These are phyloP conservation scores for Aspergillus costaricaensis DNA, from an alignment of 2,329 filamentous ascomycete genomes.

Conservation along the genomic window DNA sequence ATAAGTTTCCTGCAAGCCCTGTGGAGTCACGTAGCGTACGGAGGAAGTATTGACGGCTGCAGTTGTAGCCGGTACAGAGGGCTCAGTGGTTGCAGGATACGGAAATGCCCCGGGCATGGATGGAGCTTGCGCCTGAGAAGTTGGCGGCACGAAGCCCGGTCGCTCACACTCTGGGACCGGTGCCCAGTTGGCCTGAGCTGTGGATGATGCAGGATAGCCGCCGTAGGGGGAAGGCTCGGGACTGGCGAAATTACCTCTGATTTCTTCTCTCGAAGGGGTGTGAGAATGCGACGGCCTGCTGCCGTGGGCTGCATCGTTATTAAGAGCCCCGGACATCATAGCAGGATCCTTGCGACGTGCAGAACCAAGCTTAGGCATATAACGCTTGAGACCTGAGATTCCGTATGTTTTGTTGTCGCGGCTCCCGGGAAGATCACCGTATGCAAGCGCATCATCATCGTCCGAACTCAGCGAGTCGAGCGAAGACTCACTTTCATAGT, in stretches of 20 bases:
- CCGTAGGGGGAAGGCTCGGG: constrained; percentile 28
- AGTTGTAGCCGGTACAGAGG: constrained; percentile 21
- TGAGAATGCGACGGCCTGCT: constrained; percentile 12
- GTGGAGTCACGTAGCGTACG: constrained; percentile 36
- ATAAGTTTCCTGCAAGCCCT: constrained; percentile 25
- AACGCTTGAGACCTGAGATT: too few species aligned
- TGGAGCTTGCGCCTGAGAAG: constrained; percentile 28
- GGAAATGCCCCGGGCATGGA: constrained; percentile 39
- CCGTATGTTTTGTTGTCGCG: too few species aligned
- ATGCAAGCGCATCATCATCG: constrained; percentile 40
- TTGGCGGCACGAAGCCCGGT: constrained; percentile 45
- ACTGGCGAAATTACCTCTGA: constrained; percentile 33
- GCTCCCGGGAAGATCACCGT: constrained; percentile 33
- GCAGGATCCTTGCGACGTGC: constrained; percentile 12
- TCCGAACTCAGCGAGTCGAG: constrained; percentile 30
- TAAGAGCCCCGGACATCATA: constrained; percentile 24
- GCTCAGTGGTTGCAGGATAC: constrained; percentile 23
- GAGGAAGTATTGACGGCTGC: constrained; percentile 26
- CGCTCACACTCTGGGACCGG: constrained; percentile 44
- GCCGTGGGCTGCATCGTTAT: constrained; percentile 9
- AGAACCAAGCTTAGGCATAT: constrained; percentile 2
- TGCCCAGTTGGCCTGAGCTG: constrained; percentile 36
- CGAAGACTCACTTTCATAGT: constrained; percentile 23
- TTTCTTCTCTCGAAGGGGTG: constrained; percentile 18
- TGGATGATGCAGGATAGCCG: constrained; percentile 17